Evolutionary conservation across 108 stramenopile species (phyloP).

Genomic region (Skeletonema costatum): DNA sequence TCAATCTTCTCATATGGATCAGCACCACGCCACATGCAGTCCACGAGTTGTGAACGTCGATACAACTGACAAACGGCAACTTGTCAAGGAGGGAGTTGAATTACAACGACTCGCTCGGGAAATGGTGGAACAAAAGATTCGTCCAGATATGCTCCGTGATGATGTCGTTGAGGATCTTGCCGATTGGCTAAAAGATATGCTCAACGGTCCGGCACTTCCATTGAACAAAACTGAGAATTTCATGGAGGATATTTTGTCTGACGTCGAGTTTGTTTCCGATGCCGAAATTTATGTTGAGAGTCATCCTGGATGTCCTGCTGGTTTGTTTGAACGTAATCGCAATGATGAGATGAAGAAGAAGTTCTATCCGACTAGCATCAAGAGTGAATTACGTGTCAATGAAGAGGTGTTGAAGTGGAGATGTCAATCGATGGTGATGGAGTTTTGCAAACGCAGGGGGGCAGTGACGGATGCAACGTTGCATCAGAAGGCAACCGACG

Average conservation of each 20-base stretch:
- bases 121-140: slow-evolving; percentile 28
- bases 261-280: slow-evolving; percentile 25
- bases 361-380: slow-evolving; percentile 16
- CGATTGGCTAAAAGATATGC: slow-evolving; percentile 14
- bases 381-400: slow-evolving; percentile 14
- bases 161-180: slow-evolving; percentile 11
- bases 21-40: neutral
- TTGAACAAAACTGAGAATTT: slow-evolving; percentile 39
- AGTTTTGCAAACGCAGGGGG: slow-evolving; percentile 18
- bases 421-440: slow-evolving; percentile 36
- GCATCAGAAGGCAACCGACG: slow-evolving; percentile 29
- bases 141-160: slow-evolving; percentile 19
- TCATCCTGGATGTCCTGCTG: slow-evolving; percentile 16
- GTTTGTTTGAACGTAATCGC: slow-evolving; percentile 31
- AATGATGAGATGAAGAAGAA: slow-evolving; percentile 24
- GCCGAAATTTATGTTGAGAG: slow-evolving; percentile 37
- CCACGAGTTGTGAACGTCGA: slow-evolving; percentile 3
- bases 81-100: neutral
- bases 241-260: slow-evolving; percentile 20
- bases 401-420: slow-evolving; percentile 18
- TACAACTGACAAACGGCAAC: neutral
- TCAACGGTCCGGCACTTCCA: slow-evolving; percentile 36
- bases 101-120: neutral
- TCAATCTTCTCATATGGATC: too few species aligned
- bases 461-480: slow-evolving; percentile 6